Conservation (phyloP, 345 rosid genomes). For the Adansonia digitata region DNA sequence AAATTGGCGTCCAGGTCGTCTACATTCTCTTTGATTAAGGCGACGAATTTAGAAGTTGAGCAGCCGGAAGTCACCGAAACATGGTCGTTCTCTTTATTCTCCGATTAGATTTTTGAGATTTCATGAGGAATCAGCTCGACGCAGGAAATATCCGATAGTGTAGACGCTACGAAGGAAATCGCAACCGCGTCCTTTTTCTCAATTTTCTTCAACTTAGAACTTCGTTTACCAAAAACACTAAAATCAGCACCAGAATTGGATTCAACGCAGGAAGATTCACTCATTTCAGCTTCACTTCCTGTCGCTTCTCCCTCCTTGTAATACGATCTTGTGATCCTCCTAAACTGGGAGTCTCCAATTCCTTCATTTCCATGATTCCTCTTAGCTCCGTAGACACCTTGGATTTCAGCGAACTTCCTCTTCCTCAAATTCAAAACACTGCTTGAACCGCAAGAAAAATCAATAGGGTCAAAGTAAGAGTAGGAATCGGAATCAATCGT, state of each 20-base stretch:
- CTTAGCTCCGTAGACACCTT: constrained; percentile 25
- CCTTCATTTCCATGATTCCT: constrained; percentile 13
- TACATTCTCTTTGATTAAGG: constrained; percentile 20
- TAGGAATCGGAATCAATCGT: constrained; percentile 23
- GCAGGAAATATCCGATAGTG: constrained; percentile 41
- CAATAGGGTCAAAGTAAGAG: constrained; percentile 27
- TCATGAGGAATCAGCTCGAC: constrained; percentile 32
- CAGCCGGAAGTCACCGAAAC: constrained; percentile 40
- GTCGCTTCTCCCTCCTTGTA: constrained; percentile 29
- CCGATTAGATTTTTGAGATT: constrained; percentile 25
- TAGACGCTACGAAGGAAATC: constrained; percentile 3
- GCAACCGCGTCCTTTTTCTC: constrained; percentile 27
- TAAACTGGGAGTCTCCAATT: constrained; percentile 22
- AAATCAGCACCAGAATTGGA: constrained; percentile 34
- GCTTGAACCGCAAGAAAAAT: constrained; percentile 44
- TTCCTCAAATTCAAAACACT: constrained; percentile 36
- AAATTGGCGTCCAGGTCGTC: constrained; percentile 31
- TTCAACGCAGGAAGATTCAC: constrained; percentile 54
- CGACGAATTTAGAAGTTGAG: constrained; percentile 17
- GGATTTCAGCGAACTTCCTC: constrained; percentile 30
- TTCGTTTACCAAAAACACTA: constrained; percentile 4
- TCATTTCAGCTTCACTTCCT: constrained; percentile 35
- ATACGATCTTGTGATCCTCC: constrained; percentile 53
- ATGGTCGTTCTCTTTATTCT: constrained; percentile 39
- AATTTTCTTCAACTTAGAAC: constrained; percentile 18